Evolutionary conservation across 179 eudicot species (phyloP), one percentile per base, ranked within the genome.

Genomic region (Drosera spatulata): DNA sequence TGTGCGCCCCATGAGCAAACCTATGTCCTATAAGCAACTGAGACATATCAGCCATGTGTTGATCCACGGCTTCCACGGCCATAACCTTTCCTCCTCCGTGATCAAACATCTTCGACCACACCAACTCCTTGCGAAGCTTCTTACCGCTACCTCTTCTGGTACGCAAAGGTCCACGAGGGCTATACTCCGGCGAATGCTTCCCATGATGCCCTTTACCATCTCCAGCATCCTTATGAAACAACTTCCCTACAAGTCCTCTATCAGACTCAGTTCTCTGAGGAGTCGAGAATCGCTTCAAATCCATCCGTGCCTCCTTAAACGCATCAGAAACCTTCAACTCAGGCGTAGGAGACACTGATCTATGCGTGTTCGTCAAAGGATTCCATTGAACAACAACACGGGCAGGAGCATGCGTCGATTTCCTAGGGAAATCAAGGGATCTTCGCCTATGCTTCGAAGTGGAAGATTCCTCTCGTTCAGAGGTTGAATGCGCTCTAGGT

Each of bases 1-100:
- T 91, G 43, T 85, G 74, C 3, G 96, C 95, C 33, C 98, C 98
- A 69, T 82, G 80, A 69, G 96, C 95, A 82, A 91, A 91, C 73
- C 63, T 80, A 61, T 64, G 79, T 48, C 98, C 98, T 39, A 91
- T 75, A 65, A 75, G 77, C 9, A 88, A 69, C 78, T 85, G 67
- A 3, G 95, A 88, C 56, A 85, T 81, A 84, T 91, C 96, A 14
- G 80, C 85, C 78, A 69, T 73, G 65, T 77, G 71, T 58, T 85
- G 91, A 50, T 88, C 98, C 1, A 67, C 85, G 2, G 83, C 70
- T 64, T 88, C 96, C 12, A 86, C 77, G 63, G 91, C 70, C 7
- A 80, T 77, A 61, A 91, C 96, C 74, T 78, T 77, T 56, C 95
- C 91, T 50, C 82, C 88, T 61, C 74, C 79, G 66, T 71, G 81